Base-by-base conservation (phyloP, 2,329 filamentous ascomycete genomes). In the Trichophyton equinum region DNA sequence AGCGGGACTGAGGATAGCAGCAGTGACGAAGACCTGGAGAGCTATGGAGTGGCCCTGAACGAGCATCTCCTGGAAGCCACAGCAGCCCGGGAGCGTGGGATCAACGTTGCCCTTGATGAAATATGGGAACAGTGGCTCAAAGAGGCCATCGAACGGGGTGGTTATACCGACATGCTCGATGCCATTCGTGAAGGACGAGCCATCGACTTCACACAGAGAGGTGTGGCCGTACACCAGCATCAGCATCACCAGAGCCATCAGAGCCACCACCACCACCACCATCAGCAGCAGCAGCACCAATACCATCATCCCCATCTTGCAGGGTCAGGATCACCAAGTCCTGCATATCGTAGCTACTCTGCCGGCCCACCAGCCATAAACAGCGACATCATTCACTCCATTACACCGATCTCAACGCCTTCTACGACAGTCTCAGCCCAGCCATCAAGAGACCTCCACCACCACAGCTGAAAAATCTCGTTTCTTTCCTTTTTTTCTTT, bases 111-210 rank as follows among this genome's bases (percentile, higher is more conserved):
- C 25, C 67, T 77, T 5, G 75, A 77, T 44, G 73, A 74, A 58
- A 74, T 76, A 61, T 83, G 79, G 78, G 81, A 83, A 66, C 80
- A 82, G 66, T 83, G 80, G 75, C 69, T 83, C 61, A 82, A 82
- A 66, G 80, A 83, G 65, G 79, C 76, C 7, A 75, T 79, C 15
- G 81, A 83, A 65, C 73, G 78, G 42, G 78, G 79, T 57, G 70
- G 69, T 56, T 75, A 74, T 63, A 66, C 68, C n/a, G 73, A 75
- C 55, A 71, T 76, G 65, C 65, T 76, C 25, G 68, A 73, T 62
- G 71, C 73, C 7, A 74, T 76, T 62, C 68, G 73, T 53, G 65
- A 69, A 38, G 70, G 70, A 46, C 71, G 73, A 53, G 70, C 73
- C 15, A 65, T 75, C 6, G 61, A 63, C 36, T 61, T 63, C 20